phyloP scores from a whole-genome alignment of 1,284 basidiomycete genomes.

The Marasmius oreades region DNA sequence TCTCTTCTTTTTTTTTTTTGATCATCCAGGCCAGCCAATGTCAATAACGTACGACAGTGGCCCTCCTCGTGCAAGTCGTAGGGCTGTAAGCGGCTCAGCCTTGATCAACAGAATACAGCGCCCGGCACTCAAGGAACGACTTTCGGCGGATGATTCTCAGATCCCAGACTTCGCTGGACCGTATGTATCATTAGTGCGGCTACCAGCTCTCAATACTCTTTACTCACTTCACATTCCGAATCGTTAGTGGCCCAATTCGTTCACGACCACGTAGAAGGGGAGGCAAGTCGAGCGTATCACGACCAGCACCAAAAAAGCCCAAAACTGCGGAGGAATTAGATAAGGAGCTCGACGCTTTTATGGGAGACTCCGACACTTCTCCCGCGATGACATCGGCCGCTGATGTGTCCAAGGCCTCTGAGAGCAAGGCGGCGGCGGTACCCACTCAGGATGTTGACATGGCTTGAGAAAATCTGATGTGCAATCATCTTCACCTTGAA shows the following conservation, averaged over 20 bases:
- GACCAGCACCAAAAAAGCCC: conserved; percentile 42
- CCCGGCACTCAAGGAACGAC: conserved; percentile 54
- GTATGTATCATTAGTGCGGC: conserved; percentile 24
- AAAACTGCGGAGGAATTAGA: conserved; percentile 85
- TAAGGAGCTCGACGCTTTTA: conserved; percentile 88
- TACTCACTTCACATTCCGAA: conserved; percentile 4
- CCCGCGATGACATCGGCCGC: conserved; percentile 22
- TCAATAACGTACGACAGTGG: conserved; percentile 62
- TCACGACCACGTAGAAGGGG: conserved; percentile 20
- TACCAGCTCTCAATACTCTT: not conserved
- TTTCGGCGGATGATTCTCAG: conserved; percentile 41
- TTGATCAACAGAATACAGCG: conserved; percentile 66
- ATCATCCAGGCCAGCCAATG: conserved; percentile 77
- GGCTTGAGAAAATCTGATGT: conserved; percentile 15
- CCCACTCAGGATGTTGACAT: conserved; percentile 24
- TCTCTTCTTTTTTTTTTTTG: conserved; percentile 10
- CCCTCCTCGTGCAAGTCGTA: conserved; percentile 37
- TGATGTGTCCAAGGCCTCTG: conserved; percentile 8
- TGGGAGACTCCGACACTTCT: conserved; percentile 58
- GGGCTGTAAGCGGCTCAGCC: conserved; percentile 46
- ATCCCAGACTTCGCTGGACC: conserved; percentile 24
- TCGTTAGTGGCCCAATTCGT: conserved; percentile 34
- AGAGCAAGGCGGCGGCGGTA: not conserved
- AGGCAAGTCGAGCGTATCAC: conserved; percentile 13
- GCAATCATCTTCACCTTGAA: conserved; percentile 8